A percentile compares a stretch with the other conserved stretches of the same genome.
Evolutionary conservation across 306 rosid genomes (phyloP).

Genomic region (Oxytropis ochrocephala): DNA sequence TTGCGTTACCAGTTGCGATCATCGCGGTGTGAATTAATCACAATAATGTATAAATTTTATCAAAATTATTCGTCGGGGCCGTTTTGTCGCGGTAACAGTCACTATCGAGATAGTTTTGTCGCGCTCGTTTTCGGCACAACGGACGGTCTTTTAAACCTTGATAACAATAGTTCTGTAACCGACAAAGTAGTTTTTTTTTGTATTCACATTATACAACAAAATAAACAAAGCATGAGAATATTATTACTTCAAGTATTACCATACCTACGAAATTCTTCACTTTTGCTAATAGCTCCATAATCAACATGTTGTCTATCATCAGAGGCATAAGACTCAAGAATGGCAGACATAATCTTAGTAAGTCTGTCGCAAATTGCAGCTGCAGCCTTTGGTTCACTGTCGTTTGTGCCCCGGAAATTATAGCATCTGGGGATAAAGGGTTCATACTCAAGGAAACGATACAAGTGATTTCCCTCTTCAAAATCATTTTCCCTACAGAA

Average conservation of each 20-base stretch:
- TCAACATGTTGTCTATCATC: conserved; percentile 58
- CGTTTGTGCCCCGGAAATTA: conserved; percentile 59
- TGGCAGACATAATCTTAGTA: conserved; percentile 80
- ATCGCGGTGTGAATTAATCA: too few species aligned
- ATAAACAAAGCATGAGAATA: background rate
- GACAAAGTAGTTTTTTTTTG: too few species aligned
- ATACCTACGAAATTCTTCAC: conserved; percentile 94
- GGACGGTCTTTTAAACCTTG: too few species aligned
- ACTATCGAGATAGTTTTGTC: too few species aligned
- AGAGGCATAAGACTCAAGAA: conserved; percentile 83
- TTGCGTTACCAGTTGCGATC: too few species aligned
- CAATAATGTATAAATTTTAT: too few species aligned
- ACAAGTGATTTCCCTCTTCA: conserved; percentile 75
- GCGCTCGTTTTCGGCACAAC: too few species aligned
- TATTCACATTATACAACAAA: background rate
- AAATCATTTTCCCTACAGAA: conserved; percentile 65
- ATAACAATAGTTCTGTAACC: too few species aligned
- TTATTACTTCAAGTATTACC: background rate
- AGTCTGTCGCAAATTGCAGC: conserved; percentile 48
- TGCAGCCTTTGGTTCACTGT: conserved; percentile 63
- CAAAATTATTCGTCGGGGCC: too few species aligned
- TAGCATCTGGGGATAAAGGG: conserved; percentile 59
- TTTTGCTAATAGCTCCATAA: conserved; percentile 67
- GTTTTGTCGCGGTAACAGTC: too few species aligned
- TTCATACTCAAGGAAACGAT: conserved; percentile 90